These are phyloP conservation scores for Cystobasidium slooffiae DNA, from an alignment of 1,284 basidiomycete species.

Conservation along the genomic window DNA sequence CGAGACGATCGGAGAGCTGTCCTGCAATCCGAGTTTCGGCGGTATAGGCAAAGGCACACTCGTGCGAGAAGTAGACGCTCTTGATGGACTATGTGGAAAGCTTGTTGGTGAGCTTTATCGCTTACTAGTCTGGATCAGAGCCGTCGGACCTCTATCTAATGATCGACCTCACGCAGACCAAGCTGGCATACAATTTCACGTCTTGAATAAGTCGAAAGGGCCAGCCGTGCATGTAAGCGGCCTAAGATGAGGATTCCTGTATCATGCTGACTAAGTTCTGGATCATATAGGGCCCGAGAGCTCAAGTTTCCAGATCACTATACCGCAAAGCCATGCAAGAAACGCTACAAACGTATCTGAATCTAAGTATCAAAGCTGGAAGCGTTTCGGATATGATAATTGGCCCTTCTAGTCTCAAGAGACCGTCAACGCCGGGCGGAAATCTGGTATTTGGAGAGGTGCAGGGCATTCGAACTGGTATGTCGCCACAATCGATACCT, in stretches of 20 bases:
- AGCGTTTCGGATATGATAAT: conserved; percentile 80
- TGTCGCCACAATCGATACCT: conserved; percentile 44
- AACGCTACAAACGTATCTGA: conserved; percentile 67
- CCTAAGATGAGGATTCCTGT: background rate
- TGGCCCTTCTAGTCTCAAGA: conserved; percentile 53
- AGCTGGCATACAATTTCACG: conserved; percentile 83
- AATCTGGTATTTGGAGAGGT: conserved; percentile 59
- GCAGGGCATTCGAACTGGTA: conserved; percentile 71
- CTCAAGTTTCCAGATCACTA: conserved; percentile 80
- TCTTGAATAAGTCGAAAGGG: conserved; percentile 82
- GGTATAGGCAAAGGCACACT: conserved; percentile 86
- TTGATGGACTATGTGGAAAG: conserved; percentile 50
- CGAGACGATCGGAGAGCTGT: conserved; percentile 81
- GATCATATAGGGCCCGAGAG: conserved; percentile 72
- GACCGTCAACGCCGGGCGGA: conserved; percentile 11
- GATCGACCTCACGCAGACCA: conserved; percentile 63
- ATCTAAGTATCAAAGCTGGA: conserved; percentile 71
- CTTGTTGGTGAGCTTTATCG: conserved; percentile 48
- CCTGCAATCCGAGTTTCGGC: conserved; percentile 84
- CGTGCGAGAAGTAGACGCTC: conserved; percentile 84
- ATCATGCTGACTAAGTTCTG: background rate
- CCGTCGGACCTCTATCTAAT: background rate
- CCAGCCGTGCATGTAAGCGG: conserved; percentile 78
- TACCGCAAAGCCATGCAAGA: conserved; percentile 82
- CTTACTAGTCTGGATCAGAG: background rate